phyloP scores from a whole-genome alignment of 2,329 filamentous ascomycete genomes.

The Ophiobolus disseminans region DNA sequence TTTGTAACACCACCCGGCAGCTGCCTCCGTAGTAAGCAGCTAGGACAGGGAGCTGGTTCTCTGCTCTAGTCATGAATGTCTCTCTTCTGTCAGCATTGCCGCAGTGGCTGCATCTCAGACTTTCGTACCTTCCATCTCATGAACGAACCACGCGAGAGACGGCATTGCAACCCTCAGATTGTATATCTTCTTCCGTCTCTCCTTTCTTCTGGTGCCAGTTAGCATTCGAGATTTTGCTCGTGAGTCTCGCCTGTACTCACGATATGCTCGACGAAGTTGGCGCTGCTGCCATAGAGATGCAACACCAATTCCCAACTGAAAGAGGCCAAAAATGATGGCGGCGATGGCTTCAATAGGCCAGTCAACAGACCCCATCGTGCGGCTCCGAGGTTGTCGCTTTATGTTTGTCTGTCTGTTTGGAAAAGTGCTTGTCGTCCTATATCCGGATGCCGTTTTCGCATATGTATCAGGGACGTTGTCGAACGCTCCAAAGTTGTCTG shows the following conservation, averaged over 20 bases:
- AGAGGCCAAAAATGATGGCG: slow-evolving; percentile 23
- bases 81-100: too few species aligned
- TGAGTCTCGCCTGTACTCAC: slow-evolving; percentile 4
- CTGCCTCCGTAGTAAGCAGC: too few species aligned
- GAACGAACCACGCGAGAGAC: not conserved
- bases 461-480: too few species aligned
- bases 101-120: too few species aligned
- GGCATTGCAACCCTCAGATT: not conserved
- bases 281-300: slow-evolving; percentile 25
- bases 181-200: slow-evolving; percentile 1
- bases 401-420: too few species aligned
- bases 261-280: slow-evolving; percentile 13
- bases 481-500: too few species aligned
- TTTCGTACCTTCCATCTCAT: not conserved
- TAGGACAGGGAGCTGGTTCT: too few species aligned
- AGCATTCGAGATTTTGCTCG: not conserved
- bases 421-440: too few species aligned
- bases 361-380: not conserved
- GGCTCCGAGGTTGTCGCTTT: too few species aligned
- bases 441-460: too few species aligned
- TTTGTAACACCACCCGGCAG: too few species aligned
- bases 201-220: slow-evolving; percentile 1
- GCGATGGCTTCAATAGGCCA: slow-evolving; percentile 11
- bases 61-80: too few species aligned
- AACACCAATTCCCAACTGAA: slow-evolving; percentile 18